Evolutionary conservation across 805 yeast species (phyloP), one percentile per base, ranked within the genome.

Genomic region (Suhomyces xylopsoci): DNA sequence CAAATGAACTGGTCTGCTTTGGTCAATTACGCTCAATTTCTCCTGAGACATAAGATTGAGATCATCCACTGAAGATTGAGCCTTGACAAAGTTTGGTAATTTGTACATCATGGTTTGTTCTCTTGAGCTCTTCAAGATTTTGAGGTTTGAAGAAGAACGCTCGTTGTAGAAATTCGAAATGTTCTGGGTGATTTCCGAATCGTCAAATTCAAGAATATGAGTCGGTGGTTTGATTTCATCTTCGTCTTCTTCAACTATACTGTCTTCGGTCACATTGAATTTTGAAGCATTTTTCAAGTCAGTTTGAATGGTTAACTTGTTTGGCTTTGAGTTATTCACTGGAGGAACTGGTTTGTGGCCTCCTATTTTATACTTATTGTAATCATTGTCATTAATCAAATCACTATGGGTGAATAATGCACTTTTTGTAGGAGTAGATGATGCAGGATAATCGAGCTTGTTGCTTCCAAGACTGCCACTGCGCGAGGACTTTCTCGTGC

Each of bases 1-100:
- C 45, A 85, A 65, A 80, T 89, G 83, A 48, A 83, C 78, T 3
- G 92, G 92, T 58, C 92, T 75, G 1, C 90, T 79, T 44, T 81
- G 82, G 49, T 85, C 78, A 36, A 85, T 66, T 9, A 70, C 66
- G 22, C 75, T 76, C 36, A 83, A 63, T 58, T 86, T 86, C 60
- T 85, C 87, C 1, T 75, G 78, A 0, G 90, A 85, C 1, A 87
- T 78, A 34, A 87, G 67, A 47, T 73, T 68, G 55, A 82, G 67
- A 63, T 86, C 90, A 50, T 86, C 91, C 55, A 85, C 55, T 14
- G 76, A 70, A 7, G 71, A 65, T 54, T 76, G 80, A 1, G 74
- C 65, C 51, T 65, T 70, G 34, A 76, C 64, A 51, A 59, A 76
- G 36, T 60, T 68, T 2, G 80, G 80, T 26, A 76, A 56, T 55